Percentiles rank a stretch among this genome's conserved stretches.
These are phyloP conservation scores for Botryotinia globosa DNA, from an alignment of 2,329 filamentous ascomycete genomes.

Conservation along the genomic window DNA sequence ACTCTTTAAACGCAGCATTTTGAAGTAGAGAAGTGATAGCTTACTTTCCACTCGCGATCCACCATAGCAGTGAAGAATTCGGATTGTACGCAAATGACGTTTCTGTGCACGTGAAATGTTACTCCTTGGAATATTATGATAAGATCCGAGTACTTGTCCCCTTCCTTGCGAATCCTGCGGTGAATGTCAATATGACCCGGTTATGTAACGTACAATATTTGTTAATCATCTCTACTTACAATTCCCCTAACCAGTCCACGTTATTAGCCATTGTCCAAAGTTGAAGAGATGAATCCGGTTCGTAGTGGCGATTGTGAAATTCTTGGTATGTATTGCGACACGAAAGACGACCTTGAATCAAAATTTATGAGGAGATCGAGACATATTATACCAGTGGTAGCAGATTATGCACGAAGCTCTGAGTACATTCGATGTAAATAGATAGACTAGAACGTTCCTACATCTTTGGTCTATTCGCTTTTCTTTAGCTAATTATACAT, in stretches of 20 bases:
- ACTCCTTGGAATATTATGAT: slow-evolving; percentile 22
- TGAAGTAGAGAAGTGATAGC: not conserved
- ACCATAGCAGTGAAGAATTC: slow-evolving; percentile 22
- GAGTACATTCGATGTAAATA: not conserved
- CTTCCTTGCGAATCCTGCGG: not conserved
- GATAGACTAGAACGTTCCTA: not conserved
- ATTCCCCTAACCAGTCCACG: not conserved
- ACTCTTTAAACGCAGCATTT: not conserved
- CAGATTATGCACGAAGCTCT: not conserved
- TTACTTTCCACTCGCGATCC: not conserved
- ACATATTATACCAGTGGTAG: not conserved
- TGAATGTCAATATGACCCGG: not conserved
- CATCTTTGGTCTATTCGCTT: not conserved
- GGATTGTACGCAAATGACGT: slow-evolving; percentile 26
- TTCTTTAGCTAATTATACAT: not conserved
- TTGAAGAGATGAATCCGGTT: not conserved
- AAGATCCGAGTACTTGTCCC: slow-evolving; percentile 23
- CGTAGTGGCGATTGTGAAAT: not conserved
- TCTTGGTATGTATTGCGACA: not conserved
- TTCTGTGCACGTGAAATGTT: slow-evolving; percentile 25
- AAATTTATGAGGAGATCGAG: not conserved
- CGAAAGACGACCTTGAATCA: not conserved
- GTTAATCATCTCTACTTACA: not conserved
- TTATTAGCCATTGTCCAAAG: not conserved
- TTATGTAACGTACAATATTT: not conserved